These are phyloP conservation scores for Pisolithus thermaeus DNA, from an alignment of 1,284 basidiomycete genomes.

Conservation along the genomic window DNA sequence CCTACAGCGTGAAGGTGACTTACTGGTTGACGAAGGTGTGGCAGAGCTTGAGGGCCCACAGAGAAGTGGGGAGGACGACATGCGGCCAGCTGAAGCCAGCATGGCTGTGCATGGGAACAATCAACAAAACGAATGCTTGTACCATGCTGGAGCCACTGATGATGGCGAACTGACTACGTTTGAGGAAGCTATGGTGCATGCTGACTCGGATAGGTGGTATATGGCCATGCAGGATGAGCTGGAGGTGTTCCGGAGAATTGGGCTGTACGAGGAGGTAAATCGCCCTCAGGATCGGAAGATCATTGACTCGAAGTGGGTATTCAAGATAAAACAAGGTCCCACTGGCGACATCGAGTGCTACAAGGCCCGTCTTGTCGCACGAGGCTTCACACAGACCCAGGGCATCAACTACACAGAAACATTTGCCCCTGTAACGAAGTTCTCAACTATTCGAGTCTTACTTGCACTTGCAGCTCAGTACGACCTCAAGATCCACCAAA, in stretches of 20 bases:
- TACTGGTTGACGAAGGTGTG: too few species aligned
- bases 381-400: slow-evolving; percentile 11
- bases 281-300: neutral
- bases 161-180: neutral
- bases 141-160: too few species aligned
- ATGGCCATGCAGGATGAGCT: neutral
- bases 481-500: slow-evolving; percentile 9
- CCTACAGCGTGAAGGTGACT: too few species aligned
- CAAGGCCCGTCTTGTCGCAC: slow-evolving; percentile 13
- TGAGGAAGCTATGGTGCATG: neutral
- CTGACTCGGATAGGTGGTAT: slow-evolving; percentile 1
- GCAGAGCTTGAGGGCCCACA: too few species aligned
- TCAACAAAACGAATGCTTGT: too few species aligned
- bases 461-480: slow-evolving; percentile 11
- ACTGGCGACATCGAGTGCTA: slow-evolving; percentile 9
- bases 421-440: slow-evolving; percentile 18
- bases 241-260: neutral
- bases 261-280: slow-evolving; percentile 3
- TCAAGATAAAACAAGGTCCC: slow-evolving; percentile 8
- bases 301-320: slow-evolving; percentile 11
- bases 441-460: slow-evolving; percentile 19
- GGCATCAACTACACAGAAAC: slow-evolving; percentile 6
- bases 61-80: too few species aligned
- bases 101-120: too few species aligned
- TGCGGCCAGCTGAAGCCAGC: too few species aligned